Evolutionary conservation across 1,284 basidiomycete genomes (phyloP).

Genomic region (Ustilago hordei): DNA sequence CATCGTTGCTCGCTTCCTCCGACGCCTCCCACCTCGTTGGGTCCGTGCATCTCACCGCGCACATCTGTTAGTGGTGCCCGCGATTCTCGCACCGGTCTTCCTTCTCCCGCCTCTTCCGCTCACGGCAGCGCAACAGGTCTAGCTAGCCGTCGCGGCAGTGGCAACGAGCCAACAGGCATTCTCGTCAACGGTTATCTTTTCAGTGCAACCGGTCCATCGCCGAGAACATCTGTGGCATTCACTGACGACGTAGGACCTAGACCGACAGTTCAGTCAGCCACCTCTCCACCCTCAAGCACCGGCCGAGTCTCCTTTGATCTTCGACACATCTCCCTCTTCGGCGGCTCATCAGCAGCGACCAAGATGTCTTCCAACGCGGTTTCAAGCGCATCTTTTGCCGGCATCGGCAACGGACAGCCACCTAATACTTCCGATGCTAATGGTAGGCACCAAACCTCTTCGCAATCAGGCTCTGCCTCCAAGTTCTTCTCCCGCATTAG

Average conservation of each 20-base stretch:
- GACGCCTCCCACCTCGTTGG: constrained; percentile 30
- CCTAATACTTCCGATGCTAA: constrained; percentile 7
- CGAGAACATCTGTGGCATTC: constrained; percentile 4
- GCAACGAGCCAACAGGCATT: constrained; percentile 13
- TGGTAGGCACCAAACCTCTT: constrained; percentile 16
- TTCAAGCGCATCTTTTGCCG: constrained; percentile 16
- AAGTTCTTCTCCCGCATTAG: constrained; percentile 46
- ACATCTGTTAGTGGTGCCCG: constrained; percentile 21
- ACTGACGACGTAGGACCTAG: background rate
- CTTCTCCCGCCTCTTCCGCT: constrained; percentile 25
- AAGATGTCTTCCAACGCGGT: constrained; percentile 24
- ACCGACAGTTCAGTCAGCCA: constrained; percentile 3
- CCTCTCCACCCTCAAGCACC: constrained; percentile 2
- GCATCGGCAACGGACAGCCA: constrained; percentile 23
- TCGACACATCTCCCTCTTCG: constrained; percentile 23
- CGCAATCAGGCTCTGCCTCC: constrained; percentile 15
- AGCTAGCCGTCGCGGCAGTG: constrained; percentile 31
- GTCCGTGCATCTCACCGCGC: constrained; percentile 22
- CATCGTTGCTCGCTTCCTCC: constrained; percentile 10
- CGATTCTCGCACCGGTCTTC: constrained; percentile 8
- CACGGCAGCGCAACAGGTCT: constrained; percentile 16
- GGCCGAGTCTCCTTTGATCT: constrained; percentile 36
- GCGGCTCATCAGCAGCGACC: constrained; percentile 8
- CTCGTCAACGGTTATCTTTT: background rate
- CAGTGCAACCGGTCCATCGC: constrained; percentile 6